These are phyloP conservation scores for Phlebopus sp. DNA, from an alignment of 1,284 basidiomycete genomes.

Conservation along the genomic window DNA sequence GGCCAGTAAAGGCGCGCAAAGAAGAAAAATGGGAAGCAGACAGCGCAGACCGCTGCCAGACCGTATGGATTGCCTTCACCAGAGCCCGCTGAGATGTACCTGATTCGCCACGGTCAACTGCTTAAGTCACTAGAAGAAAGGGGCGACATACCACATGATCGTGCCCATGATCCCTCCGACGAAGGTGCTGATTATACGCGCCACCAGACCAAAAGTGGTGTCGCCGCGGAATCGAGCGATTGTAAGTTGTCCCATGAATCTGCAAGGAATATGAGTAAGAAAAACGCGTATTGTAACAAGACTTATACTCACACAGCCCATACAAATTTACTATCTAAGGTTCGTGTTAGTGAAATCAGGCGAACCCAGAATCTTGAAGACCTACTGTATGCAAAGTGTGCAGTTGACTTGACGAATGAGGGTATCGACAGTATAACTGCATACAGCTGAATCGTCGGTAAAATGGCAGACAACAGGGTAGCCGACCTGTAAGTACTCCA, in stretches of 20 bases:
- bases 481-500: constrained; percentile 58
- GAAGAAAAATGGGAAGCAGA: constrained; percentile 72
- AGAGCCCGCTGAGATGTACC: constrained; percentile 71
- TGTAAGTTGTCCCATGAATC: constrained; percentile 72
- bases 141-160: constrained; percentile 57
- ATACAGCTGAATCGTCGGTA: not conserved
- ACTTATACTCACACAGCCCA: constrained; percentile 50
- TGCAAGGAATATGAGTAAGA: constrained; percentile 23
- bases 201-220: constrained; percentile 66
- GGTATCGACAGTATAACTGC: constrained; percentile 62
- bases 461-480: not conserved
- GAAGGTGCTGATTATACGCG: constrained; percentile 67
- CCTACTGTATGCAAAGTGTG: constrained; percentile 59
- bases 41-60: constrained; percentile 64
- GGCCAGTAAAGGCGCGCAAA: constrained; percentile 73
- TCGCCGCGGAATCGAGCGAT: constrained; percentile 73
- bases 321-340: constrained; percentile 48
- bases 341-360: constrained; percentile 1
- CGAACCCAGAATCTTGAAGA: constrained; percentile 5
- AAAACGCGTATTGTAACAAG: not conserved
- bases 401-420: constrained; percentile 51
- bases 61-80: constrained; percentile 74
- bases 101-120: constrained; percentile 23
- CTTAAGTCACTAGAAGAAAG: not conserved
- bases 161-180: constrained; percentile 68